These are phyloP conservation scores for Neofusicoccum sp. DNA, from an alignment of 2,329 filamentous ascomycete species.

Conservation along the genomic window DNA sequence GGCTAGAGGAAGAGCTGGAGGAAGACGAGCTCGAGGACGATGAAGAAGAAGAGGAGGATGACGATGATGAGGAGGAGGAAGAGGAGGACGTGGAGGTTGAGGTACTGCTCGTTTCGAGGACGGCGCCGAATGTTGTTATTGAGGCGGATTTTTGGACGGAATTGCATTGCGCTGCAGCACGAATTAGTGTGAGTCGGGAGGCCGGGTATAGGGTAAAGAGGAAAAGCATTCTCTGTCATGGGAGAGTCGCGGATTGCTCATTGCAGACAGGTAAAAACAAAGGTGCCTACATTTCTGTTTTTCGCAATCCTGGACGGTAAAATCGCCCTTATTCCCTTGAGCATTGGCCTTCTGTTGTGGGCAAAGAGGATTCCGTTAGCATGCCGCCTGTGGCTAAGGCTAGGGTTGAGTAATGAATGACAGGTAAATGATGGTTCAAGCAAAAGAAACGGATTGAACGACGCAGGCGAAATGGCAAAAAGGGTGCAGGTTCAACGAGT, in stretches of 20 bases:
- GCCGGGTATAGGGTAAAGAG: too few species aligned
- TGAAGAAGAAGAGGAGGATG: not conserved
- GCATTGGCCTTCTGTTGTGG: constrained; percentile 13
- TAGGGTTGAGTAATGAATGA: too few species aligned
- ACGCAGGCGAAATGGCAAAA: too few species aligned
- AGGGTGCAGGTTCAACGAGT: too few species aligned
- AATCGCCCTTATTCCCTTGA: constrained; percentile 7
- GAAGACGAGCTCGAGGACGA: not conserved
- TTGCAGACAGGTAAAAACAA: not conserved
- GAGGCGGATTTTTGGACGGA: not conserved
- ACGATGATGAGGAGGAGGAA: not conserved
- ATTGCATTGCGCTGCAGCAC: not conserved
- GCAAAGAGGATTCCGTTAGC: not conserved
- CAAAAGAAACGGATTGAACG: not conserved
- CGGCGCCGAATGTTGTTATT: constrained; percentile 13
- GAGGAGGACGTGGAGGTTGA: not conserved
- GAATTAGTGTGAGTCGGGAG: not conserved
- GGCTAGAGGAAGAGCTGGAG: not conserved
- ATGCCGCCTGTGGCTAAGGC: not conserved
- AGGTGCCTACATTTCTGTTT: constrained; percentile 4
- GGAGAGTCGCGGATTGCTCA: not conserved
- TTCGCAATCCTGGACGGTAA: constrained; percentile 8
- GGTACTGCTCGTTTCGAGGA: not conserved
- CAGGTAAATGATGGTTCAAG: not conserved
- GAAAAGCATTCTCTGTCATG: too few species aligned